Conservation (phyloP, 768 basidiomycete species). For the Termitomyces sp. region DNA sequence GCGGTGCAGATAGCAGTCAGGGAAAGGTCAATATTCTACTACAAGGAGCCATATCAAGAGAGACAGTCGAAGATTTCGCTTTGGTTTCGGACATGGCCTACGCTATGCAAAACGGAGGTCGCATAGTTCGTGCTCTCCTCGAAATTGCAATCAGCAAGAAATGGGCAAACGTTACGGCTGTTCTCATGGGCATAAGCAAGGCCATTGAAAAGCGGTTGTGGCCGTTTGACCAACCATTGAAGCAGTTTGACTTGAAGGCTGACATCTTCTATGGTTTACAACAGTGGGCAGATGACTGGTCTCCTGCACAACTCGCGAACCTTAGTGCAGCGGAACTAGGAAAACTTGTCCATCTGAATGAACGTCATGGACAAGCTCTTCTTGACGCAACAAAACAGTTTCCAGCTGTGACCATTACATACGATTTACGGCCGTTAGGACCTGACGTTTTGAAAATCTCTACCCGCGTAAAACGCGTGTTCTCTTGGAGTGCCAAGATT, state of each 20-base stretch:
- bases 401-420: slow-evolving; percentile 64
- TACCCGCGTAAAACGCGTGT: slow-evolving; percentile 59
- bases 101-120: slow-evolving; percentile 90
- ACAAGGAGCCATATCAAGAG: slow-evolving; percentile 83
- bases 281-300: slow-evolving; percentile 77
- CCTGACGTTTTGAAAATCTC: slow-evolving; percentile 79
- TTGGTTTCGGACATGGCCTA: slow-evolving; percentile 94
- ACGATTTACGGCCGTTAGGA: slow-evolving; percentile 76
- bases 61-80: slow-evolving; percentile 89
- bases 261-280: slow-evolving; percentile 79
- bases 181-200: slow-evolving; percentile 89
- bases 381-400: slow-evolving; percentile 80
- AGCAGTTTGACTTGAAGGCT: slow-evolving; percentile 71
- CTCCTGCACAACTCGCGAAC: slow-evolving; percentile 66
- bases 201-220: slow-evolving; percentile 89
- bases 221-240: slow-evolving; percentile 92
- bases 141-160: slow-evolving; percentile 93
- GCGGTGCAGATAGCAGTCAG: slow-evolving; percentile 47
- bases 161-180: slow-evolving; percentile 79
- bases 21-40: slow-evolving; percentile 94
- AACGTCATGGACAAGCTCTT: slow-evolving; percentile 76
- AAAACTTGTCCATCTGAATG: slow-evolving; percentile 80
- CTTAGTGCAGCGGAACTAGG: slow-evolving; percentile 71
- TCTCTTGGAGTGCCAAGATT: slow-evolving; percentile 74
- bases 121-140: slow-evolving; percentile 90